Evolutionary conservation across 768 basidiomycete species (phyloP).

Genomic region (Boletus coccyginus): DNA sequence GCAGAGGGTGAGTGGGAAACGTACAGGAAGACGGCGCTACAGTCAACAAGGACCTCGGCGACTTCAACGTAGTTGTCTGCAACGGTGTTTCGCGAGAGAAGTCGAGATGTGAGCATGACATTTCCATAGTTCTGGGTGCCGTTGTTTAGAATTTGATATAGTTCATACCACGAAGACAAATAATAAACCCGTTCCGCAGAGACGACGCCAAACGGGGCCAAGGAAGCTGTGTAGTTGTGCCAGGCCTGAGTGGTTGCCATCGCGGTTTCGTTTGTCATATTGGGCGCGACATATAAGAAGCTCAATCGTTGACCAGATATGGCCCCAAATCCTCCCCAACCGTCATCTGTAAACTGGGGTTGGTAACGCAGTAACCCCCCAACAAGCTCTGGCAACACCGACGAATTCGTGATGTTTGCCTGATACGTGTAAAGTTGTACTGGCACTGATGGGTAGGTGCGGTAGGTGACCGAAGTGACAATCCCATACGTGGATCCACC

Average conservation of each 20-base stretch:
- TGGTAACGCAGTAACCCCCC: slow-evolving; percentile 36
- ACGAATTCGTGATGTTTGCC: slow-evolving; percentile 33
- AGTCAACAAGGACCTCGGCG: slow-evolving; percentile 5
- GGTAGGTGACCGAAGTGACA: slow-evolving; percentile 46
- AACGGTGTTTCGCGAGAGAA: slow-evolving; percentile 10
- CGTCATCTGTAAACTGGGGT: slow-evolving; percentile 37
- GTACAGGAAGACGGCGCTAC: slow-evolving; percentile 5
- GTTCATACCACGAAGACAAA: slow-evolving; percentile 8
- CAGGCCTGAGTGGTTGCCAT: slow-evolving; percentile 36
- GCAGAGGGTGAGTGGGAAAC: not conserved
- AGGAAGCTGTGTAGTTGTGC: slow-evolving; percentile 22
- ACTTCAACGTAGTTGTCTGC: slow-evolving; percentile 4
- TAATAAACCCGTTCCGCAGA: not conserved
- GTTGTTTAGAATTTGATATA: not conserved
- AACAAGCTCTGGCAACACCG: slow-evolving; percentile 28
- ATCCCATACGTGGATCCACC: slow-evolving; percentile 52
- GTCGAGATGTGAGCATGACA: slow-evolving; percentile 2
- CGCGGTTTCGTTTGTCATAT: slow-evolving; percentile 35
- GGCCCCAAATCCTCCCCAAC: slow-evolving; percentile 41
- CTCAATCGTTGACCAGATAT: not conserved
- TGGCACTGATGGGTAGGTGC: slow-evolving; percentile 40
- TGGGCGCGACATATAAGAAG: slow-evolving; percentile 33
- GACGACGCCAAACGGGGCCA: slow-evolving; percentile 6
- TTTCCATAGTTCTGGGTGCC: not conserved
- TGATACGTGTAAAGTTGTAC: slow-evolving; percentile 28